Evolutionary conservation across 2,329 filamentous ascomycete species (phyloP).

Genomic region (Penicillium capsulatum): DNA sequence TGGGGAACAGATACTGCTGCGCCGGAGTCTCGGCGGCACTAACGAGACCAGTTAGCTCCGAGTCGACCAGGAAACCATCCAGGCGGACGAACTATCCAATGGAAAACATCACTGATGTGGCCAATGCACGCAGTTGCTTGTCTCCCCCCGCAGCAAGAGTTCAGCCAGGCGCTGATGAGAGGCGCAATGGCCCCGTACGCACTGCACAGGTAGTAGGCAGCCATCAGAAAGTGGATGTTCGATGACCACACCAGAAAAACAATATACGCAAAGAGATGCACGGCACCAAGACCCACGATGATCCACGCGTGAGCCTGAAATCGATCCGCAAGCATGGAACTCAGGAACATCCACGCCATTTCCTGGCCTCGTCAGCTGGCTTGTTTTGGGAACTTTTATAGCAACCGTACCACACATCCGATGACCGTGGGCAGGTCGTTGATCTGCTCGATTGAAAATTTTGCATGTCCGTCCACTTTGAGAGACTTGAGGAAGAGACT

Average conservation of each 20-base stretch:
- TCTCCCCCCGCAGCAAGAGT: slow-evolving; percentile 43
- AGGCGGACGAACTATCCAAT: neutral
- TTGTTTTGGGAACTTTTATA: no score
- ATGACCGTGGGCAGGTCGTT: neutral
- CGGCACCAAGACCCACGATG: slow-evolving; percentile 34
- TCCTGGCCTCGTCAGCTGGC: neutral
- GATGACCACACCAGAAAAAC: slow-evolving; percentile 40
- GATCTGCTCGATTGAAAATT: neutral
- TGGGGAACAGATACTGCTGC: neutral
- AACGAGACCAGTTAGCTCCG: neutral
- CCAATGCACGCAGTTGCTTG: slow-evolving; percentile 43
- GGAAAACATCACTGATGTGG: slow-evolving; percentile 25
- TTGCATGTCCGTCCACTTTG: neutral
- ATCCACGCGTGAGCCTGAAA: slow-evolving; percentile 12
- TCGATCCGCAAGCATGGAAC: neutral
- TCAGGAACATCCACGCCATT: neutral
- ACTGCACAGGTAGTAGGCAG: slow-evolving; percentile 39
- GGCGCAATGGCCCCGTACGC: slow-evolving; percentile 45
- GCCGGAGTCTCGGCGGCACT: neutral
- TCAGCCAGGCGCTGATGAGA: slow-evolving; percentile 41
- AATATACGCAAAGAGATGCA: slow-evolving; percentile 38
- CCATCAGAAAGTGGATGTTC: slow-evolving; percentile 37
- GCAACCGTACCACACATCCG: neutral
- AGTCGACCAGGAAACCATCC: no score
- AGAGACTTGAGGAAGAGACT: neutral